Evolutionary conservation across 768 basidiomycete species (phyloP), one percentile per base, ranked within the genome.

Genomic region (Pleurotus citrinopileatus): DNA sequence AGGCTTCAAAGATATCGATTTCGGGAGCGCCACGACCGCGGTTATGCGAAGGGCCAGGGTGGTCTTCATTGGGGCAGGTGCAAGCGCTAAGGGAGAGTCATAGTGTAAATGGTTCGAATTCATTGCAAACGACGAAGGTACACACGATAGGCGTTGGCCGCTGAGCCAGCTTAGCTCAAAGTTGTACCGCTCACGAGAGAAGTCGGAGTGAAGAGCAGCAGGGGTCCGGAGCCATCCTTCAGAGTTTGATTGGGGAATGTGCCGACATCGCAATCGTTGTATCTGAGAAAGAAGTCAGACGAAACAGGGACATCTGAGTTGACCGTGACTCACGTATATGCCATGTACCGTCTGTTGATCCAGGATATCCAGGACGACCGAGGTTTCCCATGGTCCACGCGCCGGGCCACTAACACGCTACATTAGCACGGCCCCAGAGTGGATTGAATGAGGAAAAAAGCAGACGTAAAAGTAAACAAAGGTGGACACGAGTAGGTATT

Each of bases 301-400:
- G n/a, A n/a, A n/a, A n/a, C n/a, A n/a, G n/a, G n/a, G n/a, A n/a
- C n/a, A n/a, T n/a, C n/a, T n/a, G n/a, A n/a, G n/a, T n/a, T n/a
- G n/a, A n/a, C n/a, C n/a, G 13, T 10, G 25, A 71, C 80, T 56
- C 68, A 86, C 68, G 89, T 85, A 70, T 91, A 92, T 1, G 90
- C 89, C 91, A 90, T 54, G 78, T 77, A 3, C 93, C 92, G 46
- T 94, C 91, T 1, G 87, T 87, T 1, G 89, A 83, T 0, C 85
- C 89, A 4, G 81, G 72, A 65, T 89, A 94, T 4, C 92, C 93
- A 0, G 92, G 83, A 34, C 93, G 72, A 1, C 83, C 92, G 3
- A 94, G 77, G 64, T 94, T 96, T 2, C 92, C 92, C 85, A 89
- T 88, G 17, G 88, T 90, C 92, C 92, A 94, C 2, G 80, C 81